Base-by-base conservation (phyloP, 768 basidiomycete species). In the Leucocoprinus sp. region DNA sequence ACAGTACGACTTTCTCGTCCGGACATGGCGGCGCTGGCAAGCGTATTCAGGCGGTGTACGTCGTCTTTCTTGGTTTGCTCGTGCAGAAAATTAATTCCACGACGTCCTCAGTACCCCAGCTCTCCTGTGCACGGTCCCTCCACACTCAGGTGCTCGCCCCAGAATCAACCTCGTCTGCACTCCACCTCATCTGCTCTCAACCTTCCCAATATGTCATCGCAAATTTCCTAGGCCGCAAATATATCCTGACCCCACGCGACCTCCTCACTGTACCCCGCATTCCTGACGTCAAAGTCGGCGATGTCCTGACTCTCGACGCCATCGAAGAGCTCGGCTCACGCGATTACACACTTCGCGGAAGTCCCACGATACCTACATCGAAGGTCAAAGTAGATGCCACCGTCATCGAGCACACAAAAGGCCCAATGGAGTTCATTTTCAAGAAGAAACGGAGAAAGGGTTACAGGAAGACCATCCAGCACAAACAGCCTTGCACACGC, bases 391-490 rank as follows among this genome's bases (percentile, higher is more conserved):
- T 93, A 31, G 71, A 84, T 53, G 84, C 93, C 14, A 96, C 90
- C 17, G 92, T 99, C n/a, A 66, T 98, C 37, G 96, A 99, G 65
- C 95, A 99, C 60, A 98, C 96, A 34, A 97, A 93, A 63, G 88
- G 91, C 6, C 75, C 76, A 43, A 85, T 98, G 87, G 87, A 95
- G 65, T 75, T 71, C 55, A 86, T 88, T 44, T 79, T 93, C 67
- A 96, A 97, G 74, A 95, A 93, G 72, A 99, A 98, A 73, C 71
- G 93, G 66, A 82, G 96, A 81, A 97, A 98, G 72, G 93, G 95
- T 8, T 98, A 98, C 68, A 80, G 87, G 66, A 89, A 90, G 67
- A 92, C 89, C 6, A 89, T 97, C 52, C 76, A 80, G 61, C 84
- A 91, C 64, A 98, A 97, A 64, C 91, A 93, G 60, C 86, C 84